These are phyloP conservation scores for Knoxdaviesia capensis DNA, from an alignment of 2,329 filamentous ascomycete genomes.

Conservation along the genomic window DNA sequence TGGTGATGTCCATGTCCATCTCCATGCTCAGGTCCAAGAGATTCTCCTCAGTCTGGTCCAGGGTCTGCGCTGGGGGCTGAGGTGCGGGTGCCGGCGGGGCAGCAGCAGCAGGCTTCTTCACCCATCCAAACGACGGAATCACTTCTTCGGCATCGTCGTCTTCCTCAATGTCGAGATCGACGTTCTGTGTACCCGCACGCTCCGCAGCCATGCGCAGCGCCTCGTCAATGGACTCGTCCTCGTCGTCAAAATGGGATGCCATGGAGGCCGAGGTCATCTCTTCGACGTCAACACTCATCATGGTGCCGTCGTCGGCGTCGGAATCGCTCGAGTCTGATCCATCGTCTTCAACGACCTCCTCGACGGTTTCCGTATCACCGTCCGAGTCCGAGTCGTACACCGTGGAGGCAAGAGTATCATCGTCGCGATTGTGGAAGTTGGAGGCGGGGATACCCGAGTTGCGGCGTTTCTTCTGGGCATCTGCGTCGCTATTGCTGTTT, in stretches of 20 bases:
- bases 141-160: constrained; percentile 43
- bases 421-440: constrained; percentile 44
- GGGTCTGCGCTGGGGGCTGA: constrained; percentile 10
- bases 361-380: constrained; percentile 26
- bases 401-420: constrained; percentile 54
- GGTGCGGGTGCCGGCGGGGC: constrained; percentile 5
- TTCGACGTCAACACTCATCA: constrained; percentile 67
- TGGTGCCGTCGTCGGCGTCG: constrained; percentile 55
- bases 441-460: constrained; percentile 47
- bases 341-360: constrained; percentile 33
- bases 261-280: constrained; percentile 52
- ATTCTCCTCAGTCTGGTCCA: constrained; percentile 19
- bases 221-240: constrained; percentile 56
- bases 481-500: constrained; percentile 1
- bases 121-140: constrained; percentile 61
- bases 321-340: constrained; percentile 26
- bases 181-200: constrained; percentile 52
- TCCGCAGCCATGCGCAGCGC: constrained; percentile 56
- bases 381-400: constrained; percentile 44
- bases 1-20: constrained; percentile 36
- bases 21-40: constrained; percentile 21
- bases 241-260: constrained; percentile 34
- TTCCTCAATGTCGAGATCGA: constrained; percentile 28
- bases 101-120: constrained; percentile 24
- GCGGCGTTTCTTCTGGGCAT: constrained; percentile 34